phyloP scores from a whole-genome alignment of 2,329 filamentous ascomycete genomes.

The Byssoonygena ceratinophila region DNA sequence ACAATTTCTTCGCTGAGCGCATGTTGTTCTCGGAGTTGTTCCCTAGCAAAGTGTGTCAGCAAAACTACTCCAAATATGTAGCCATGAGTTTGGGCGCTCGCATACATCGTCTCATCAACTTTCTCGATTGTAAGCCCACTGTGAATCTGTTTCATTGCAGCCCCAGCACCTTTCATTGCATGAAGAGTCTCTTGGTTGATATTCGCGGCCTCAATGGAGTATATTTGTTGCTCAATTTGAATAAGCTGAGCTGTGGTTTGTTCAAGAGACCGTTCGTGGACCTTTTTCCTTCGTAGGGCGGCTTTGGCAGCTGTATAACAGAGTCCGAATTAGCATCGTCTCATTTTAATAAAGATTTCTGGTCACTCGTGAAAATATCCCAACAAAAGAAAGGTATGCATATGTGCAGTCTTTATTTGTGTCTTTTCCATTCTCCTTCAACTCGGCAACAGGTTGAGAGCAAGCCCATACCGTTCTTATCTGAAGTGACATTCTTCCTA shows the following conservation, averaged over 20 bases:
- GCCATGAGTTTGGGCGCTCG: slow-evolving; percentile 19
- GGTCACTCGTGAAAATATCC: too few species aligned
- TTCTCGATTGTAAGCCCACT: slow-evolving; percentile 83
- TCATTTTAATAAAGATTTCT: background rate
- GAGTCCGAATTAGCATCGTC: slow-evolving; percentile 1
- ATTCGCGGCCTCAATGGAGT: slow-evolving; percentile 93
- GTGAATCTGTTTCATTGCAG: slow-evolving; percentile 90
- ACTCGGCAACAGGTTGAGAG: background rate
- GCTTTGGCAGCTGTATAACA: slow-evolving; percentile 72
- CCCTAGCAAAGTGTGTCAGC: slow-evolving; percentile 48
- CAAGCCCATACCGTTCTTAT: slow-evolving; percentile 69
- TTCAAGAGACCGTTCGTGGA: slow-evolving; percentile 79
- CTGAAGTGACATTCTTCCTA: slow-evolving; percentile 74
- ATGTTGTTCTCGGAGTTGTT: slow-evolving; percentile 82
- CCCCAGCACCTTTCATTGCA: slow-evolving; percentile 83
- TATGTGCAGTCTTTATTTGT: background rate
- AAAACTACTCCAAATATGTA: background rate
- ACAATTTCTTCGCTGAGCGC: slow-evolving; percentile 87
- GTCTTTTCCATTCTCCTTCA: background rate
- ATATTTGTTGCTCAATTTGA: slow-evolving; percentile 90
- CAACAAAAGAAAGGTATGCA: background rate
- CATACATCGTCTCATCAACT: slow-evolving; percentile 89
- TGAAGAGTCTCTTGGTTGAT: slow-evolving; percentile 95
- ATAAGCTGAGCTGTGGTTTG: slow-evolving; percentile 83
- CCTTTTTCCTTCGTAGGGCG: slow-evolving; percentile 87